phyloP scores from a whole-genome alignment of 1,284 basidiomycete genomes.

The Pterulicium gracile region DNA sequence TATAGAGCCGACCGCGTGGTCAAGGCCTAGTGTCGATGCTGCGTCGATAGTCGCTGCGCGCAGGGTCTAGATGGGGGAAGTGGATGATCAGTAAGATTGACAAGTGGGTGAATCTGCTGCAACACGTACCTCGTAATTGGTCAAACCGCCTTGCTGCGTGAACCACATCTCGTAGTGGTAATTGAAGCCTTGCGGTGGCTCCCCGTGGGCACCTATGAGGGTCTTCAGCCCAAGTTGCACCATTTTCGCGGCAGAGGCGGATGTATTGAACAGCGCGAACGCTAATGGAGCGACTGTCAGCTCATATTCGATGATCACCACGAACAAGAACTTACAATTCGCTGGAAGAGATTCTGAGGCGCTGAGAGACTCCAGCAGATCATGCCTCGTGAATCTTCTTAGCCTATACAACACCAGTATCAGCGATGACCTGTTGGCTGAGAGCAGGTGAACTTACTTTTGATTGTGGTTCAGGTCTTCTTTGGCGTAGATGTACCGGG shows the following conservation, averaged over 20 bases:
- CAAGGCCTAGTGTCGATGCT: constrained; percentile 53
- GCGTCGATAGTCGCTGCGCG: constrained; percentile 56
- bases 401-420: constrained; percentile 27
- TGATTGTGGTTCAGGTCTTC: constrained; percentile 53
- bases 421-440: background rate
- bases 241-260: constrained; percentile 54
- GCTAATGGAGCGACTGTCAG: constrained; percentile 25
- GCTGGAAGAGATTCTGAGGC: constrained; percentile 49
- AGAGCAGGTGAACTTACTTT: constrained; percentile 31
- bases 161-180: constrained; percentile 67
- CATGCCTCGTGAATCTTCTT: constrained; percentile 51
- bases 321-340: constrained; percentile 33
- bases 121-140: constrained; percentile 37
- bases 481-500: constrained; percentile 56
- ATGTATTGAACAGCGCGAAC: constrained; percentile 56
- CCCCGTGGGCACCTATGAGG: constrained; percentile 69
- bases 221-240: constrained; percentile 46
- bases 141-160: constrained; percentile 44
- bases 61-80: constrained; percentile 34
- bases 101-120: background rate
- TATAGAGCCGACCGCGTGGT: constrained; percentile 48
- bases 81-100: background rate
- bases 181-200: constrained; percentile 59
- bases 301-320: background rate
- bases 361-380: constrained; percentile 45